phyloP scores from a whole-genome alignment of 805 yeast species.

The Vanderwaltozyma polyspora region DNA sequence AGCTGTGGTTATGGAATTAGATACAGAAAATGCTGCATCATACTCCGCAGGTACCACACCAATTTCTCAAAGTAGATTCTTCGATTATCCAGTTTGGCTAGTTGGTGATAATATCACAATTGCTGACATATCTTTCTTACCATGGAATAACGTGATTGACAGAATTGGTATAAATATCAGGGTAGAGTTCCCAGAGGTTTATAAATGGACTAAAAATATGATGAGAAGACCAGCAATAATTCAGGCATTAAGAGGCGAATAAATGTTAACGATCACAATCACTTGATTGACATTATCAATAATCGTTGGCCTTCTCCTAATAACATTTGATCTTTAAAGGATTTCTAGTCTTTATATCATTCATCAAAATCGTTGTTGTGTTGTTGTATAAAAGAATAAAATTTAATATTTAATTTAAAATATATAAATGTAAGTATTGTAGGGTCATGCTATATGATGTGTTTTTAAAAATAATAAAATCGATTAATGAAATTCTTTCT shows the following conservation, averaged over 20 bases:
- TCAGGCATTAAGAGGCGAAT: constrained; percentile 71
- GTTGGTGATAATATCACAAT: constrained; percentile 77
- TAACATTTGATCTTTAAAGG: no score
- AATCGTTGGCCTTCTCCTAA: no score
- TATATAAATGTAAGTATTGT: not conserved
- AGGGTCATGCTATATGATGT: not conserved
- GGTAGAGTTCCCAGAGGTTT: constrained; percentile 86
- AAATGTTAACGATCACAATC: constrained; percentile 1
- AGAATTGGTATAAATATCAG: constrained; percentile 81
- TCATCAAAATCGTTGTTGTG: no score
- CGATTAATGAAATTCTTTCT: no score
- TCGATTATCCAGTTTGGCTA: constrained; percentile 90
- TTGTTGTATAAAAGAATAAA: no score
- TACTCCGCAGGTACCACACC: constrained; percentile 86
- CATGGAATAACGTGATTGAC: constrained; percentile 95
- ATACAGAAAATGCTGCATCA: constrained; percentile 76
- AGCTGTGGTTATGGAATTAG: constrained; percentile 79
- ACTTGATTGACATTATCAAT: no score
- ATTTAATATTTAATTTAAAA: no score
- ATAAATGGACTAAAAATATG: constrained; percentile 92
- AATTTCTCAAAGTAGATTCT: constrained; percentile 69
- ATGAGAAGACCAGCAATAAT: constrained; percentile 90
- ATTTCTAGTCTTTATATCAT: no score
- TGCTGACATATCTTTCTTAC: constrained; percentile 87
- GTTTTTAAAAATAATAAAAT: no score